These are phyloP conservation scores for Marasmius sp. DNA, from an alignment of 1,284 basidiomycete genomes.

Conservation along the genomic window DNA sequence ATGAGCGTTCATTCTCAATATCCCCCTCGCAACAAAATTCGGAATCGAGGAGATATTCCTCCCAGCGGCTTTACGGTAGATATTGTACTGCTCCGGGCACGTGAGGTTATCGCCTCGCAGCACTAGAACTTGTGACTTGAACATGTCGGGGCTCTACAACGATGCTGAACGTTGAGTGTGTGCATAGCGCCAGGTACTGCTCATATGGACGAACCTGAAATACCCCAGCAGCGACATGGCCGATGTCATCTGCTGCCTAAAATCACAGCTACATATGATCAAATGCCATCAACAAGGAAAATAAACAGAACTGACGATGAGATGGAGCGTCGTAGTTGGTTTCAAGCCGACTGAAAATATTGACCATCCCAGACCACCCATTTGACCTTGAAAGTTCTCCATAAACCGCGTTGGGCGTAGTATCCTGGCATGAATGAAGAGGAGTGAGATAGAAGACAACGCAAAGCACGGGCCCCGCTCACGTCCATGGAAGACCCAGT, in stretches of 20 bases:
- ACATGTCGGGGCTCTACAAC: conserved; percentile 24
- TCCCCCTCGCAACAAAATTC: conserved; percentile 21
- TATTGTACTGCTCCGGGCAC: conserved; percentile 25
- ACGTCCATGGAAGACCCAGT: conserved; percentile 39
- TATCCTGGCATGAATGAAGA: conserved; percentile 21
- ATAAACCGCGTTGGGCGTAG: conserved; percentile 33
- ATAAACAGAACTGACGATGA: conserved; percentile 30
- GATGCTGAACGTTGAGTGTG: neutral
- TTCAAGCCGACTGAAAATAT: conserved; percentile 33
- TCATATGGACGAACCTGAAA: conserved; percentile 25
- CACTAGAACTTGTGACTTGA: conserved; percentile 25
- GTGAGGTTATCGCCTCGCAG: conserved; percentile 34
- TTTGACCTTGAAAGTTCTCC: conserved; percentile 40
- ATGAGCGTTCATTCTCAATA: conserved; percentile 30
- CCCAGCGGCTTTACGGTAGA: conserved; percentile 32
- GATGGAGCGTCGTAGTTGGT: conserved; percentile 30
- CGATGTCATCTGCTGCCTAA: conserved; percentile 37
- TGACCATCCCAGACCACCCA: conserved; percentile 33
- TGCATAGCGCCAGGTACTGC: neutral
- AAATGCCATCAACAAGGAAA: neutral
- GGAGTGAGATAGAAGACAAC: neutral
- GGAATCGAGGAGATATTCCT: conserved; percentile 30
- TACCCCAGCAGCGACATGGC: conserved; percentile 32
- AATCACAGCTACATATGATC: neutral
- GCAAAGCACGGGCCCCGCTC: conserved; percentile 14